Evolutionary conservation across 129 eudicot genomes (phyloP).

Genomic region (Lonicera japonica): DNA sequence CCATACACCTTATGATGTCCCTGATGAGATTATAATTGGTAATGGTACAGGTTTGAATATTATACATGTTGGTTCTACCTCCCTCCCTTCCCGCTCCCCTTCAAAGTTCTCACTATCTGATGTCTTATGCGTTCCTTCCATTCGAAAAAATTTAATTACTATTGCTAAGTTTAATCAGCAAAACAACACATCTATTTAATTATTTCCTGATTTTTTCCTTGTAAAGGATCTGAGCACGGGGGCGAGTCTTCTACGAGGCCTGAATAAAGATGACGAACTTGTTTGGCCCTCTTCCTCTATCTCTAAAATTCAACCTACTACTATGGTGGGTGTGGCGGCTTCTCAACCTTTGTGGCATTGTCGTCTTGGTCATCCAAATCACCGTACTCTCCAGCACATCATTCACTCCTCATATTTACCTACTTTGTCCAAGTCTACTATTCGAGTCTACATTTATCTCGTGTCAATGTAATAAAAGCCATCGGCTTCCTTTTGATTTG

Average conservation of each 20-base stretch:
- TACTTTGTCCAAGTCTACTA: neutral
- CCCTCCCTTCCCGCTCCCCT: no score
- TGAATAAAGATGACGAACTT: neutral
- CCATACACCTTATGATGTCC: no score
- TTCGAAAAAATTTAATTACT: neutral
- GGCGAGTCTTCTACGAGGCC: conserved; percentile 8
- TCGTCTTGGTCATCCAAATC: conserved; percentile 11
- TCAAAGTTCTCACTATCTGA: no score
- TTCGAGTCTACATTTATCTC: neutral
- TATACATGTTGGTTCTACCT: no score
- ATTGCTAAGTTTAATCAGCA: neutral
- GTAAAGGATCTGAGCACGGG: conserved; percentile 19
- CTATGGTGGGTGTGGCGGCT: neutral
- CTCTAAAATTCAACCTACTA: neutral
- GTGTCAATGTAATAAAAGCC: conserved; percentile 6
- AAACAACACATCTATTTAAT: conserved; percentile 9
- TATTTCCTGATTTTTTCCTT: conserved; percentile 3
- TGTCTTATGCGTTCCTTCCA: neutral
- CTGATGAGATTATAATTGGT: no score
- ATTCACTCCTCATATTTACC: conserved; percentile 1
- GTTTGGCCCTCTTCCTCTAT: neutral
- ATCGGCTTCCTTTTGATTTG: conserved; percentile 9
- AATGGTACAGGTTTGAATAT: no score
- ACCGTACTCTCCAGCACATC: conserved; percentile 2
- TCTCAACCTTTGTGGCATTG: conserved; percentile 10